Conservation (phyloP, 2,329 filamentous ascomycete genomes). For the Fusarium robinianum region DNA sequence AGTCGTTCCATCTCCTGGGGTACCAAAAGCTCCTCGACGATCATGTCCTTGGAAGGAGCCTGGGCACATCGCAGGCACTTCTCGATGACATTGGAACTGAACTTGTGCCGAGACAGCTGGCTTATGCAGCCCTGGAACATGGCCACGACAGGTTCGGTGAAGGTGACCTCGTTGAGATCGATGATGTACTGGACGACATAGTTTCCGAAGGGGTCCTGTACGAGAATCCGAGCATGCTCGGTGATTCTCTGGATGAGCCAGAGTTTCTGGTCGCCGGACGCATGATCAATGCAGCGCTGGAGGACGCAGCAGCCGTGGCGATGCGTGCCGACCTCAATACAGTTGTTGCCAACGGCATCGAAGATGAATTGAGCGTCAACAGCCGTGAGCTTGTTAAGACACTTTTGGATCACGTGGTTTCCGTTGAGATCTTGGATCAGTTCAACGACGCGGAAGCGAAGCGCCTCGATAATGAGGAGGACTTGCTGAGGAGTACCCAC, state of each 20-base stretch:
- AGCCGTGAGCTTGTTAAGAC: constrained; percentile 87
- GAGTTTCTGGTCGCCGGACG: constrained; percentile 84
- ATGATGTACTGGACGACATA: constrained; percentile 99
- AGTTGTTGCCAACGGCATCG: constrained; percentile 84
- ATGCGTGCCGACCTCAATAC: constrained; percentile 91
- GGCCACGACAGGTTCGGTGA: constrained; percentile 85
- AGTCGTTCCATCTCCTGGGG: constrained; percentile 83
- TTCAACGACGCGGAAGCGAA: constrained; percentile 84
- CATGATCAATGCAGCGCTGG: constrained; percentile 97
- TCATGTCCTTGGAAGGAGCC: constrained; percentile 72
- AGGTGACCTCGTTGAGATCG: constrained; percentile 83
- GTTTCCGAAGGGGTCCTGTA: constrained; percentile 97
- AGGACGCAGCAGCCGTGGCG: constrained; percentile 97
- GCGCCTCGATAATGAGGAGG: constrained; percentile 81
- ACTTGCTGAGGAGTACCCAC: constrained; percentile 86
- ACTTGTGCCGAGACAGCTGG: constrained; percentile 88
- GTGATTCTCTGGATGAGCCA: constrained; percentile 88
- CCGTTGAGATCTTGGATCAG: constrained; percentile 97
- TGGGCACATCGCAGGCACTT: constrained; percentile 89
- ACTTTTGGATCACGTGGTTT: constrained; percentile 99
- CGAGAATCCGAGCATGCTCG: constrained; percentile 80
- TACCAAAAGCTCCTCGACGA: constrained; percentile 80
- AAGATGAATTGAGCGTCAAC: constrained; percentile 95
- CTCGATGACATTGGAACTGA: constrained; percentile 98
- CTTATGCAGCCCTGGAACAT: constrained; percentile 77